Base-by-base conservation (phyloP, 371 early-diverging fungal genomes). In the Mucor piriformis region DNA sequence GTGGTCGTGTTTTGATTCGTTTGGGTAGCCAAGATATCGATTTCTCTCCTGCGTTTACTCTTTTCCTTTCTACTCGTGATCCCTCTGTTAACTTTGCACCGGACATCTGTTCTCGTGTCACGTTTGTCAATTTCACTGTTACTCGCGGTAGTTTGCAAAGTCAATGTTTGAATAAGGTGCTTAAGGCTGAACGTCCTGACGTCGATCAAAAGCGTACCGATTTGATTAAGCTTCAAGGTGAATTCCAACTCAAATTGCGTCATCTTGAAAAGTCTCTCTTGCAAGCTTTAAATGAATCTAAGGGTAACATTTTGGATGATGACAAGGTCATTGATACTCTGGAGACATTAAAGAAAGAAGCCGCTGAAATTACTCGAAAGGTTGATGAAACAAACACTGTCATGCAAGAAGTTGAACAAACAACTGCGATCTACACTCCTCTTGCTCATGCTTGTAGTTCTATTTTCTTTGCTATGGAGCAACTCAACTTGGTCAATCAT, bases 51-150 rank as follows among this genome's bases (percentile, higher is more conserved):
- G 79, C 95, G 6, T 99, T 99, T 82, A 92, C 89, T 1, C 77
- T 98, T 27, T 96, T 95, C 84, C 71, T 99, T 64, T 85, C 94
- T 5, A 98, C 97, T 3, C 88, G 96, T 52, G 96, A 97, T 72
- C 92, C 98, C 4, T 89, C 94, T 0, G 93, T 94, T 57, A 82
- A 86, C 64, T 96, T 97, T 84, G 83, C 94, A 5, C 97, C 98
- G 2, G 98, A 98, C 67, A 89, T 99, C 21, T 95, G 93, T 83
- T 92, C 92, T 61, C 92, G 99, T 50, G 97, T 97, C 7, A 97
- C 97, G 0, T 95, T 99, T 81, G 97, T 98, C 54, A 99, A 98
- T 87, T 99, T 98, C 70, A 96, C 98, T 3, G 94, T 97, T 6
- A 98, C 99, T 5, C 88, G 95, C 21, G 89, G 92, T 48, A 94